These are phyloP conservation scores for Linum usitatissimum DNA, from an alignment of 345 rosid genomes.

Conservation along the genomic window DNA sequence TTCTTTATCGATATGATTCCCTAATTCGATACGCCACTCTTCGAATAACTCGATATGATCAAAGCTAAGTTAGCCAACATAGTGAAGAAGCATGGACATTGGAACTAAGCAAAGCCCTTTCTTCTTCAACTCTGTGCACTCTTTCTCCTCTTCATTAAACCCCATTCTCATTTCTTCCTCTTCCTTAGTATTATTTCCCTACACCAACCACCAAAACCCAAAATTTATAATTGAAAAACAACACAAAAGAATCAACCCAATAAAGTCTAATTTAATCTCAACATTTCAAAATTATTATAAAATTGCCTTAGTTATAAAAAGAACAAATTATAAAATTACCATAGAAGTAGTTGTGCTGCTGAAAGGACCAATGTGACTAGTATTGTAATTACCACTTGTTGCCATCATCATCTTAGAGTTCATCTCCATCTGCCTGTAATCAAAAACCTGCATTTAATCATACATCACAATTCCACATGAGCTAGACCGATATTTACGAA, in stretches of 20 bases:
- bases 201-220: not conserved
- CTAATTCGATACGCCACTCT: too few relatives aligned
- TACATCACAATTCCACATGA: too few relatives aligned
- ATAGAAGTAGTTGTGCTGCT: conserved; percentile 23
- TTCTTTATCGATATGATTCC: too few relatives aligned
- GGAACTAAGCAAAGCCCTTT: conserved; percentile 75
- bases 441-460: conserved; percentile 33
- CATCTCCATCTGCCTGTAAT: conserved; percentile 31
- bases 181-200: conserved; percentile 20
- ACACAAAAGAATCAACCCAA: not conserved
- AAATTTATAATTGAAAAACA: not conserved
- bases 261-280: too few relatives aligned
- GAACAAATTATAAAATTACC: conserved; percentile 15
- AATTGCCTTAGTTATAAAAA: too few relatives aligned
- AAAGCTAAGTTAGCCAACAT: conserved; percentile 29
- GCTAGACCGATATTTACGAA: too few relatives aligned
- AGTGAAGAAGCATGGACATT: conserved; percentile 58
- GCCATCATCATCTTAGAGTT: conserved; percentile 35
- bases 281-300: not conserved
- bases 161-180: conserved; percentile 22
- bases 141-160: conserved; percentile 17
- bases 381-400: not conserved
- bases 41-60: conserved; percentile 1
- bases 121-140: conserved; percentile 41
- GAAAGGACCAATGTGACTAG: conserved; percentile 14